These are phyloP conservation scores for Phytomonas serpens DNA, from an alignment of 208 protist genomes.

Conservation along the genomic window DNA sequence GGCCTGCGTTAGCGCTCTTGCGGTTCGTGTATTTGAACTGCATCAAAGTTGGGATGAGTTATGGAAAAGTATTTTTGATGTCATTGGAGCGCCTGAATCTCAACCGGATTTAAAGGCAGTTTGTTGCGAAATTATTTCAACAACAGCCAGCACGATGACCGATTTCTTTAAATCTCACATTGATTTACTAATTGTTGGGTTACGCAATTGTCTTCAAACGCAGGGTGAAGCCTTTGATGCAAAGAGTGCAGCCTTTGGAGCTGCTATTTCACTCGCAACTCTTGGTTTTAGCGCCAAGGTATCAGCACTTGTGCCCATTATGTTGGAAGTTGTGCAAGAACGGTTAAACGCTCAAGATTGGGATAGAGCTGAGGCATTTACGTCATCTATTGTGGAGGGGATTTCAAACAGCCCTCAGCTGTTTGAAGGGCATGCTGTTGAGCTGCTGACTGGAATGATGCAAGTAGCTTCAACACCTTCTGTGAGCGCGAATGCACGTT, in stretches of 20 bases:
- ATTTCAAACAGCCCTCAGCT: conserved; percentile 35
- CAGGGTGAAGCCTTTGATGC: conserved; percentile 22
- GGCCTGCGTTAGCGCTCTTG: conserved; percentile 66
- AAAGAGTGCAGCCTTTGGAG: conserved; percentile 51
- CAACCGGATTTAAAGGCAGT: conserved; percentile 42
- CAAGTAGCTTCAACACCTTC: conserved; percentile 49
- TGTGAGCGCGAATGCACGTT: conserved; percentile 40
- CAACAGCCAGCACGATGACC: conserved; percentile 37
- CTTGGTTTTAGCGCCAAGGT: conserved; percentile 32
- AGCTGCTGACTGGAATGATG: conserved; percentile 63
- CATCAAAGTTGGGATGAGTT: conserved; percentile 68
- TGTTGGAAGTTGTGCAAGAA: conserved; percentile 56
- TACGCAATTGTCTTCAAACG: conserved; percentile 43
- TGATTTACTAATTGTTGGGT: conserved; percentile 26
- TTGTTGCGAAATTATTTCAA: conserved; percentile 71
- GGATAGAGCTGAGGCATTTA: conserved; percentile 46
- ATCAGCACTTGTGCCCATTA: conserved; percentile 39
- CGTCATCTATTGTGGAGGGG: conserved; percentile 45
- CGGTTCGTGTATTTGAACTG: conserved; percentile 42
- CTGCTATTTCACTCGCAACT: conserved; percentile 40
- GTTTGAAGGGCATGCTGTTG: conserved; percentile 41
- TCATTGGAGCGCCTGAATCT: conserved; percentile 38
- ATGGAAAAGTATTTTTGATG: conserved; percentile 65
- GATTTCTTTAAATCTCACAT: conserved; percentile 42
- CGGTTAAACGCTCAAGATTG: conserved; percentile 57